Base-by-base conservation (phyloP, 306 rosid species). In the Lithocarpus polystachyus region DNA sequence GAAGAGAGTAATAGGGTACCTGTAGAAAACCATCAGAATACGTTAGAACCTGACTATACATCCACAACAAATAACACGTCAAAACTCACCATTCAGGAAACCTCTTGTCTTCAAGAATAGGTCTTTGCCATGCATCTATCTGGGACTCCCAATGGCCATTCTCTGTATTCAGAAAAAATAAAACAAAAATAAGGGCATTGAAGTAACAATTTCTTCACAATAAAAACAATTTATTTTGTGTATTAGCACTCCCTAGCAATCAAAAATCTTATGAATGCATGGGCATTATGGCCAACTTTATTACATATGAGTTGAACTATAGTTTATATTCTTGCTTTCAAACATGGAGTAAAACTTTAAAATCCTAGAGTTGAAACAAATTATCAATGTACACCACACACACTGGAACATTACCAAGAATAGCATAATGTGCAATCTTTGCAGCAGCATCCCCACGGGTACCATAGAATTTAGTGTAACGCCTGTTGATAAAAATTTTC, bases 111-210 rank as follows among this genome's bases (percentile, higher is more conserved):
- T 94, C 92, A 67, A 94, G 89, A 82, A 94, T 76, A 37, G 99
- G 95, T 84, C 88, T 89, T 92, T 94, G 99, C 99, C 97, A 94
- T 69, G 90, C 93, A 78, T 91, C 97, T 45, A 94, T 90, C 86
- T 94, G 90, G 53, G 91, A 80, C 87, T 94, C 99, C 99, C 99
- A 94, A 51, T 81, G 85, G 52, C 69, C 68, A 84, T 94, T 92
- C 76, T 79, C 99, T 94, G 75, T 71, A 20, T 73, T 52, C 74
- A 85, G 26, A 55, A 56, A 43, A 56, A 56, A 62, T 7, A 22
- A 22, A 77, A 75, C 17, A 65, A 52, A 80, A 48, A 14, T 33
- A 55, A 53, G 68, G 52, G 67, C 48, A 56, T 40, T 60, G 33
- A 61, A 75, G 22, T 20, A 52, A 60, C 45, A 40, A 40, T 40